A percentile compares a stretch with the other conserved stretches of the same genome.
These are phyloP conservation scores for Rhodotorula sp. DNA, from an alignment of 1,284 basidiomycete species.

Conservation along the genomic window DNA sequence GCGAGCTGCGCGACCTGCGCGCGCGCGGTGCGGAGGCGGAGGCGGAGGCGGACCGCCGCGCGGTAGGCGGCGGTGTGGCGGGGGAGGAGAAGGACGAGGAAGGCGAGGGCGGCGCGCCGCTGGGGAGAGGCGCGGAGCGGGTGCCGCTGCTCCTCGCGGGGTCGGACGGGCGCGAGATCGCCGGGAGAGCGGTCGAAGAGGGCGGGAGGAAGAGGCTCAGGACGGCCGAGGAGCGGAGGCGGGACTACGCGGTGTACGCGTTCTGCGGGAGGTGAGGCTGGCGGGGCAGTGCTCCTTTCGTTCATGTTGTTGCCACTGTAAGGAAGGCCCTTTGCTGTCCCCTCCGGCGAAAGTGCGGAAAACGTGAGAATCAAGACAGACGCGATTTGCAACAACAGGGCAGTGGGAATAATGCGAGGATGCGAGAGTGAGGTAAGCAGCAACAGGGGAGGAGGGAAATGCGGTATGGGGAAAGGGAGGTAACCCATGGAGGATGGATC, in stretches of 20 bases:
- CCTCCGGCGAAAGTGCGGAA: not conserved
- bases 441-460: not conserved
- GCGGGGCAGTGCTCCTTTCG: not conserved
- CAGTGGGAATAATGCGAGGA: not conserved
- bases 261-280: not conserved
- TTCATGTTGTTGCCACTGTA: not conserved
- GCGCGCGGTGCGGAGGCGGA: constrained; percentile 5
- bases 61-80: not conserved
- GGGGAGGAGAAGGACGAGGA: not conserved
- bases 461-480: not conserved
- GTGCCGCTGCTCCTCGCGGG: not conserved
- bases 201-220: not conserved
- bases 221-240: not conserved
- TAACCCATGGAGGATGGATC: too few relatives aligned
- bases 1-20: constrained; percentile 12
- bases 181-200: not conserved
- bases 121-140: not conserved
- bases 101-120: not conserved
- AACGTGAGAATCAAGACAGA: not conserved
- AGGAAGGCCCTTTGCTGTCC: not conserved
- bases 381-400: not conserved
- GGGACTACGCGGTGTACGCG: constrained; percentile 2
- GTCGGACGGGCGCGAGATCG: not conserved
- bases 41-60: constrained; percentile 4
- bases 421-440: not conserved